Base-by-base conservation (phyloP, 2,329 filamentous ascomycete species). In the Hypoxylon sp. region DNA sequence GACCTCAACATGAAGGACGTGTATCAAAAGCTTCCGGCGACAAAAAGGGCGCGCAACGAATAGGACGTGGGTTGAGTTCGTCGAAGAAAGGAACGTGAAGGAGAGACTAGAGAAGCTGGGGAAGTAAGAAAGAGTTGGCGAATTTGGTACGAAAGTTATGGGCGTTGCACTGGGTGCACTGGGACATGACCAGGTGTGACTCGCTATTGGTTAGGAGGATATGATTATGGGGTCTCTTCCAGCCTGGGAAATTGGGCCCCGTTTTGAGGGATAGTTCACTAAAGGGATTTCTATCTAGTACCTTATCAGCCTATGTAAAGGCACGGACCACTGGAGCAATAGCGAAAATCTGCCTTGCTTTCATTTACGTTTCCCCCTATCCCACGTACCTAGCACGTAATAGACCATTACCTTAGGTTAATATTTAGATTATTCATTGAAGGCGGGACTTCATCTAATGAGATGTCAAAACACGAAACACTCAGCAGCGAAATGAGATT, bases 231-330 rank as follows among this genome's bases (percentile, higher is more conserved):
- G 63, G 65, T 67, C 60, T 54, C 59, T 64, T 61, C 64, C 69
- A 72, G 68, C 67, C 70, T 72, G 71, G 72, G 71, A 74, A 74
- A 73, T 73, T 73, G 70, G 67, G 58, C 34, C 50, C 64, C 67
- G 52, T 58, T 67, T 68, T 61, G 61, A 56, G 57, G 60, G 56
- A 61, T 63, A 57, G 55, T 55, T 62, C 56, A 44, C 62, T 65
- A 59, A 57, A 55, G 34, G 64, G 11, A 8, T 17, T 34, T 32
- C 30, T 32, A 32, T n/a, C n/a, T n/a, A n/a, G n/a, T n/a, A n/a
- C n/a, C n/a, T n/a, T n/a, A n/a, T n/a, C n/a, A n/a, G n/a, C n/a
- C n/a, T n/a, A n/a, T n/a, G n/a, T n/a, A 10, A 10, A 32, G 11
- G 30, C 30, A 32, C 30, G 30, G 30, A 8, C 30, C 30, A 32